Conservation (phyloP, 2,329 filamentous ascomycete genomes). For the Bipolaris oryzae region DNA sequence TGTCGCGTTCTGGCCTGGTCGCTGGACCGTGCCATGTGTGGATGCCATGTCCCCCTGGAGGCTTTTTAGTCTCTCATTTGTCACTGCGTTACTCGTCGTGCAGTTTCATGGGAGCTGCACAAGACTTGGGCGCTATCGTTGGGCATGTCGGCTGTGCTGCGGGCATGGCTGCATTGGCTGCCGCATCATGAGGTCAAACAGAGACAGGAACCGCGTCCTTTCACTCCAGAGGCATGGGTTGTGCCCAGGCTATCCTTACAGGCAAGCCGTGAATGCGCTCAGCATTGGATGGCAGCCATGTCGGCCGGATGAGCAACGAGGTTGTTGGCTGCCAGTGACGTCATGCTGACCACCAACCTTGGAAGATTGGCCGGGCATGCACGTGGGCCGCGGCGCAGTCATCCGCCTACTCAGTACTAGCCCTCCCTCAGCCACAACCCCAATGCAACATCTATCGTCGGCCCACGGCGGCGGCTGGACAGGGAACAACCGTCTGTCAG, state of each 20-base stretch:
- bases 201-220: constrained; percentile 1
- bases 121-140: constrained; percentile 22
- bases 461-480: not conserved
- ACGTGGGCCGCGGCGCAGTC: constrained; percentile 7
- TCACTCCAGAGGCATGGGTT: constrained; percentile 3
- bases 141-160: constrained; percentile 16
- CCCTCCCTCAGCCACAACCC: constrained; percentile 20
- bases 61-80: constrained; percentile 14
- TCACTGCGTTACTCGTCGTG: constrained; percentile 11
- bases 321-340: constrained; percentile 24
- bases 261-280: constrained; percentile 19
- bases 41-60: constrained; percentile 7
- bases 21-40: constrained; percentile 16
- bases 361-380: constrained; percentile 5
- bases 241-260: constrained; percentile 29
- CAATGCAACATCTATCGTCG: not conserved
- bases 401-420: not conserved
- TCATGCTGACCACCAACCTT: constrained; percentile 17
- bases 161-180: not conserved
- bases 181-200: constrained; percentile 1
- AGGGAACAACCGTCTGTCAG: not conserved
- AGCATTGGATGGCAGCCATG: constrained; percentile 23
- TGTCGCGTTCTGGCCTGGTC: constrained; percentile 17
- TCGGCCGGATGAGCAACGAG: not conserved
- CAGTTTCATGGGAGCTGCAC: constrained; percentile 4